Evolutionary conservation across 805 yeast species (phyloP).

Genomic region (Barnettozyma populi): DNA sequence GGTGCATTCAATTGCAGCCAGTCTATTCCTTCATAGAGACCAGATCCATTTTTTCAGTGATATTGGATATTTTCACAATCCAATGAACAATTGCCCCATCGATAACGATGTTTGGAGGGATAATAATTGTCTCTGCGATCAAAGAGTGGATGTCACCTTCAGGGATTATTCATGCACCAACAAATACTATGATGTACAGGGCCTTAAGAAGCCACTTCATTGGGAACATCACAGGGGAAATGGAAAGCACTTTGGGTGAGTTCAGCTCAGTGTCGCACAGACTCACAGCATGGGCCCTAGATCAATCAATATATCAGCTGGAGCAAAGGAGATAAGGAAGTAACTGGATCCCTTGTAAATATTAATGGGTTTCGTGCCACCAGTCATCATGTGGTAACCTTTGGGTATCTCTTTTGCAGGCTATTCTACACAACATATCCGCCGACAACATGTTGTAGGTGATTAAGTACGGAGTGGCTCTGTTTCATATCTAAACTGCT

Average conservation of each 20-base stretch:
- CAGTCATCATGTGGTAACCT: too few species aligned
- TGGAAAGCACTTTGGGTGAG: conserved; percentile 4
- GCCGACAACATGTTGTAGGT: too few species aligned
- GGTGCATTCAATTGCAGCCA: conserved; percentile 78
- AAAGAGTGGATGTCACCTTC: conserved; percentile 66
- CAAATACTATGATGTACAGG: conserved; percentile 50
- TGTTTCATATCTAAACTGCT: too few species aligned
- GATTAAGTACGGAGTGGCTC: too few species aligned
- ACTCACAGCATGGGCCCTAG: too few species aligned
- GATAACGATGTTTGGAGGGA: conserved; percentile 37
- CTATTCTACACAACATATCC: too few species aligned
- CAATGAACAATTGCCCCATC: conserved; percentile 58
- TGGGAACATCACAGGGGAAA: conserved; percentile 51
- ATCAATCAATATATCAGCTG: too few species aligned
- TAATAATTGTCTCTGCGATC: conserved; percentile 51
- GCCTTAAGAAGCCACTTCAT: conserved; percentile 53
- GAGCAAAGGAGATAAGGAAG: too few species aligned
- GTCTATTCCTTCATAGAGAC: conserved; percentile 62
- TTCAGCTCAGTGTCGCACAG: neutral
- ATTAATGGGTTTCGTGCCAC: too few species aligned
- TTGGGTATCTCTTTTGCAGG: too few species aligned
- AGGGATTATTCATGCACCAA: conserved; percentile 65
- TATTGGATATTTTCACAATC: conserved; percentile 72
- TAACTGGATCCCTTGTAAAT: too few species aligned
- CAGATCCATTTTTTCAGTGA: conserved; percentile 77